phyloP scores from a whole-genome alignment of 768 basidiomycete species.

The Lyophyllum atratum region DNA sequence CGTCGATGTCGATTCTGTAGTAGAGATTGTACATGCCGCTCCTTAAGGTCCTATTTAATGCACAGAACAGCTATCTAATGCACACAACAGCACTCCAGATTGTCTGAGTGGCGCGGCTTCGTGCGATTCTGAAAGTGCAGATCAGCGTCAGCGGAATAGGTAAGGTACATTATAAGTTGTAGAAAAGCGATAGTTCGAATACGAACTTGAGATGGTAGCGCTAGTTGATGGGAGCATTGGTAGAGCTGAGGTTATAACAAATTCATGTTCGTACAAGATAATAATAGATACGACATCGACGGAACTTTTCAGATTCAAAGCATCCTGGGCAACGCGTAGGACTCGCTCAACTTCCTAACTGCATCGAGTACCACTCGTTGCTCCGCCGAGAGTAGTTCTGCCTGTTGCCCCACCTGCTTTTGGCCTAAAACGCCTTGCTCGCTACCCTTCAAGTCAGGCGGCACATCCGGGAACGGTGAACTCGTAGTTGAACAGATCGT shows the following conservation, averaged over 20 bases:
- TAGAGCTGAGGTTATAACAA: no score
- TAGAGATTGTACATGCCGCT: constrained; percentile 3
- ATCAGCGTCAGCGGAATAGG: no score
- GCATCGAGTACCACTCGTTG: not conserved
- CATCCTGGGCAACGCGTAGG: not conserved
- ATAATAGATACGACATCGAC: no score
- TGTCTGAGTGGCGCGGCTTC: no score
- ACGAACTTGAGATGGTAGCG: no score
- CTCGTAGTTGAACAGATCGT: constrained; percentile 39
- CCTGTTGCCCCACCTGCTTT: not conserved
- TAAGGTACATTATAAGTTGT: no score
- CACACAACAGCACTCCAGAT: no score
- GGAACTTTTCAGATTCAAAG: no score
- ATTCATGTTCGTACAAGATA: no score
- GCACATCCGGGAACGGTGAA: constrained; percentile 23
- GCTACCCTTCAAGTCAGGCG: not conserved
- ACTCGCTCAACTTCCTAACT: not conserved
- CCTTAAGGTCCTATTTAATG: not conserved
- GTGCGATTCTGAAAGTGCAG: no score
- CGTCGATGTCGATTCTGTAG: not conserved
- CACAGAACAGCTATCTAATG: not conserved
- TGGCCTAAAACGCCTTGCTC: not conserved
- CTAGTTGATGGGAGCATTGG: no score
- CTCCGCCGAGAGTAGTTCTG: not conserved
- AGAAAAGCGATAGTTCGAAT: no score